These are phyloP conservation scores for Cyathus striatus DNA, from an alignment of 768 basidiomycete species.

Conservation along the genomic window DNA sequence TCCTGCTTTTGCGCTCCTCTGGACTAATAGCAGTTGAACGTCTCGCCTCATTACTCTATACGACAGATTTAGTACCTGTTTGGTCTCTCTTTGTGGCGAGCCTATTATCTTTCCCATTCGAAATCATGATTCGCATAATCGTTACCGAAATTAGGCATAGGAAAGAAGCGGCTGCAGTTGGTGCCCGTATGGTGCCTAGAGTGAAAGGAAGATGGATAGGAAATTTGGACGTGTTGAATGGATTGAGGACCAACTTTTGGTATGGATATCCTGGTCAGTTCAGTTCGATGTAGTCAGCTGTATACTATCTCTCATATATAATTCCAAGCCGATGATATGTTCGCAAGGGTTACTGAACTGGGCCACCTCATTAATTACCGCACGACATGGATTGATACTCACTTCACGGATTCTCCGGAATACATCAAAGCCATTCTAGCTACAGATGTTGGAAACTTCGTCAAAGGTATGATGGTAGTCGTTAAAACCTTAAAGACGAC, in stretches of 20 bases:
- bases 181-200: not conserved
- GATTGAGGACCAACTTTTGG: not conserved
- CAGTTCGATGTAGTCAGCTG: not conserved
- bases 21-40: not conserved
- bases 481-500: not conserved
- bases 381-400: not conserved
- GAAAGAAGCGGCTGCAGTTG: not conserved
- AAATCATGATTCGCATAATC: not conserved
- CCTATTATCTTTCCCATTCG: conserved; percentile 3
- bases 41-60: not conserved
- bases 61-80: not conserved
- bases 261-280: not conserved
- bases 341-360: not conserved
- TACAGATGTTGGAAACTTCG: conserved; percentile 10
- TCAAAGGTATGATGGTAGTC: conserved; percentile 6
- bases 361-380: conserved; percentile 3
- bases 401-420: conserved; percentile 9
- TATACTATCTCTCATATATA: not conserved
- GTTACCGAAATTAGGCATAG: not conserved
- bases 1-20: conserved; percentile 4
- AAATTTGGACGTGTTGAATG: not conserved
- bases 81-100: conserved; percentile 3
- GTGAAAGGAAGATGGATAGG: not conserved
- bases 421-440: conserved; percentile 11
- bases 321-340: conserved; percentile 1